Evolutionary conservation across 1,284 basidiomycete species (phyloP), one percentile per base, ranked within the genome.

Genomic region (Leccinum pachyderme): DNA sequence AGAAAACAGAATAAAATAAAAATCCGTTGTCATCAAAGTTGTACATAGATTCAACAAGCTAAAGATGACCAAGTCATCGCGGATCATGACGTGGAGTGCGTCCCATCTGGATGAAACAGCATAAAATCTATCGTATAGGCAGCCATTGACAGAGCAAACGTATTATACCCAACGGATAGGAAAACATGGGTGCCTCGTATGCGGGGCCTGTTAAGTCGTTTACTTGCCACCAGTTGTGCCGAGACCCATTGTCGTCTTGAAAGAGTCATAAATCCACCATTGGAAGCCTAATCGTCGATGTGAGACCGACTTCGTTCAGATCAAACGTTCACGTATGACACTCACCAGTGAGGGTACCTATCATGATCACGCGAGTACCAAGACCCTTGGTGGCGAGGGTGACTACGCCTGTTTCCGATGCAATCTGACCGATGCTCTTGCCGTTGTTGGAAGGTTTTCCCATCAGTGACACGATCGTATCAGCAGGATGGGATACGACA

Each of bases 221-320:
- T 87, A 91, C 76, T 91, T 91, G 72, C 89, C 89, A 76, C 89
- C 89, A 33, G 89, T 90, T 49, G 89, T 92, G 54, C 89, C 89
- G 69, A 89, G 77, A 63, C 89, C 89, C 84, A 91, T 87, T 53
- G 84, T 70, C 29, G 81, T 60, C 80, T 91, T 92, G 82, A 90
- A 91, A 51, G 81, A 76, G 67, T 91, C 89, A 71, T 91, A 91
- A 73, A 91, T 91, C 89, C 89, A 91, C 89, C 89, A 91, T 78
- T 91, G 89, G 87, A 91, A 91, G 66, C 89, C 79, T 70, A 3
- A 61, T 54, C 47, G 41, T 12, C 11, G 8, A 18, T 7, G 39
- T 60, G 3, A 63, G 50, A 48, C 29, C 22, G 8, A 32, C 4
- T 15, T 28, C 13, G 12, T 1, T 27, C 8, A 18, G 18, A 6